Evolutionary conservation across 768 basidiomycete species (phyloP).

Genomic region (Mycena metata): DNA sequence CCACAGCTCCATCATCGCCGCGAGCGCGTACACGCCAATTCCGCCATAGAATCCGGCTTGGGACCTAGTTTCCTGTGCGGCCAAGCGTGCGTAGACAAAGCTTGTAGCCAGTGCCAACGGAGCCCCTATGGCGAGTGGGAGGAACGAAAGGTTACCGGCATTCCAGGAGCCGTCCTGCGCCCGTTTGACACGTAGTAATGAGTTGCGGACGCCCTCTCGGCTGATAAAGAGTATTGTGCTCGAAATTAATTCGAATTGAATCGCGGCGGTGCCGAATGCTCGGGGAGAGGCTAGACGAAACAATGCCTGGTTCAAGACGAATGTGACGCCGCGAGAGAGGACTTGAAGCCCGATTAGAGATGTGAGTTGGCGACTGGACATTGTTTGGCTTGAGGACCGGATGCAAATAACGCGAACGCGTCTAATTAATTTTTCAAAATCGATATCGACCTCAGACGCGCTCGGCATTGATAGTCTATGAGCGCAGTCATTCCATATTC

Average conservation of each 20-base stretch:
- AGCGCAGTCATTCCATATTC: too few relatives aligned
- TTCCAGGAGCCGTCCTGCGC: slow-evolving; percentile 40
- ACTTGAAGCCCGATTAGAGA: slow-evolving; percentile 91
- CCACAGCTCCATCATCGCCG: slow-evolving; percentile 82
- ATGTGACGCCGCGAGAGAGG: slow-evolving; percentile 87
- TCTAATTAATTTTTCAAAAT: neutral
- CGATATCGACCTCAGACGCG: too few relatives aligned
- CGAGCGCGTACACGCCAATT: slow-evolving; percentile 76
- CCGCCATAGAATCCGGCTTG: slow-evolving; percentile 78
- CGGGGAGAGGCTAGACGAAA: slow-evolving; percentile 87
- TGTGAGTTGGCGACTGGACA: slow-evolving; percentile 44
- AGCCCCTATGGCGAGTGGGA: slow-evolving; percentile 79
- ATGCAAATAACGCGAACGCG: slow-evolving; percentile 42
- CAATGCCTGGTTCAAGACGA: slow-evolving; percentile 88
- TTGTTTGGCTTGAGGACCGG: neutral
- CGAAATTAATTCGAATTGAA: slow-evolving; percentile 93
- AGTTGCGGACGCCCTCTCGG: slow-evolving; percentile 93
- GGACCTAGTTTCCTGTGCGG: slow-evolving; percentile 64
- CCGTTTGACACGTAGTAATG: slow-evolving; percentile 73
- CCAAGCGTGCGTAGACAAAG: slow-evolving; percentile 65
- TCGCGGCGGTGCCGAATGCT: slow-evolving; percentile 90
- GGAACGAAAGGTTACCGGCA: slow-evolving; percentile 63
- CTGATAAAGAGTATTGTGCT: slow-evolving; percentile 93
- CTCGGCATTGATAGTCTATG: too few relatives aligned
- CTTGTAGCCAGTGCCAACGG: slow-evolving; percentile 70